Conservation (phyloP, 75 land plant genomes). For the Picea glauca region DNA sequence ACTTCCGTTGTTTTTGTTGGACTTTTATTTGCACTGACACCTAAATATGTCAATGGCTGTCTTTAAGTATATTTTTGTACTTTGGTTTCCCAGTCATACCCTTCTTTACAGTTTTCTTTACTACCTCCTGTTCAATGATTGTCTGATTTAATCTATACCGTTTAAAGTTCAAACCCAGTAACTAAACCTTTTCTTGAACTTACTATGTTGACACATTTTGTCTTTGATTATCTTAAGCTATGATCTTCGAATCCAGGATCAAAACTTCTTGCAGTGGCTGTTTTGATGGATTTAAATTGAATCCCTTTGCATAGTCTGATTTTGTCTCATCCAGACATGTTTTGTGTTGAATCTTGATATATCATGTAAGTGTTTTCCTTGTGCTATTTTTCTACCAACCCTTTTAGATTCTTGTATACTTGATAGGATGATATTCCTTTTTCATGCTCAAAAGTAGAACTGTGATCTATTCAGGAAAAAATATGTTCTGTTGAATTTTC, state of each 20-base stretch:
- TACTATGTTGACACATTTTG: not conserved
- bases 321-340: not conserved
- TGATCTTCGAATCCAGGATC: too few species aligned
- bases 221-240: not conserved
- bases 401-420: not conserved
- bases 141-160: too few species aligned
- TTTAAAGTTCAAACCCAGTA: not conserved
- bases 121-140: not conserved
- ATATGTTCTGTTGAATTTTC: not conserved
- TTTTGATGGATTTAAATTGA: not conserved
- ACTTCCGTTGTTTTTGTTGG: not conserved
- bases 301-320: not conserved
- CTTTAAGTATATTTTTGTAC: not conserved
- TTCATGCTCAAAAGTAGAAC: not conserved
- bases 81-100: too few species aligned
- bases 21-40: not conserved
- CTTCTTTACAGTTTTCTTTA: not conserved
- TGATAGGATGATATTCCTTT: not conserved
- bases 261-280: too few species aligned
- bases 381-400: not conserved
- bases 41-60: not conserved
- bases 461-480: not conserved
- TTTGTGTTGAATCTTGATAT: not conserved
- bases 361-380: slow-evolving; percentile 1
- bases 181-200: not conserved